Evolutionary conservation across 208 protist species (phyloP).

Genomic region (Eutreptiella sp.): DNA sequence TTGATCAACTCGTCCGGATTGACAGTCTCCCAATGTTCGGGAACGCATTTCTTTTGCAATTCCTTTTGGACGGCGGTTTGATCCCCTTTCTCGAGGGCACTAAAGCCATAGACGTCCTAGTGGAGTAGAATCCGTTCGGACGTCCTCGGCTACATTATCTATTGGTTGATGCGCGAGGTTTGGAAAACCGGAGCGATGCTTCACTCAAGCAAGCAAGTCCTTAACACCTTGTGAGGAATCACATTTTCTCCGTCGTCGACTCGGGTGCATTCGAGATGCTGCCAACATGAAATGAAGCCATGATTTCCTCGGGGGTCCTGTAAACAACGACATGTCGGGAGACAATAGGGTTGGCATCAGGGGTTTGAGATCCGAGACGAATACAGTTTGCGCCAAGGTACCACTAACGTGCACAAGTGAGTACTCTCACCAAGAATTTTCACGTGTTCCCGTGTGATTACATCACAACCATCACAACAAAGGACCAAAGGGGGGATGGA

Average conservation of each 20-base stretch:
- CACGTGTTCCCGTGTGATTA: too few species aligned
- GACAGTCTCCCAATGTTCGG: conserved; percentile 61
- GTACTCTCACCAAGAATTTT: too few species aligned
- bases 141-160: conserved; percentile 21
- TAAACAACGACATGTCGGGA: too few species aligned
- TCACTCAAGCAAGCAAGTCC: too few species aligned
- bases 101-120: conserved; percentile 39
- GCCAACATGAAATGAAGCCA: conserved; percentile 77
- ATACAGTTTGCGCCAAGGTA: too few species aligned
- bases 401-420: too few species aligned
- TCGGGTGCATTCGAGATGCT: conserved; percentile 65
- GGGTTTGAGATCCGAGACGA: too few species aligned
- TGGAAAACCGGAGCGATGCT: too few species aligned
- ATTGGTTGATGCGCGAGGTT: conserved; percentile 34
- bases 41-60: conserved; percentile 45
- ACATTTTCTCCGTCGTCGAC: conserved; percentile 8
- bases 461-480: too few species aligned
- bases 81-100: conserved; percentile 41
- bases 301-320: conserved; percentile 62
- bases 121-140: not conserved
- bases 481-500: too few species aligned
- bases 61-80: conserved; percentile 52
- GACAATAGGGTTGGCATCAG: too few species aligned
- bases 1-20: conserved; percentile 68
- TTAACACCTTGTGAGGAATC: too few species aligned